These are phyloP conservation scores for Avena sativa DNA, from an alignment of 176 grass and related monocot genomes.

Conservation along the genomic window DNA sequence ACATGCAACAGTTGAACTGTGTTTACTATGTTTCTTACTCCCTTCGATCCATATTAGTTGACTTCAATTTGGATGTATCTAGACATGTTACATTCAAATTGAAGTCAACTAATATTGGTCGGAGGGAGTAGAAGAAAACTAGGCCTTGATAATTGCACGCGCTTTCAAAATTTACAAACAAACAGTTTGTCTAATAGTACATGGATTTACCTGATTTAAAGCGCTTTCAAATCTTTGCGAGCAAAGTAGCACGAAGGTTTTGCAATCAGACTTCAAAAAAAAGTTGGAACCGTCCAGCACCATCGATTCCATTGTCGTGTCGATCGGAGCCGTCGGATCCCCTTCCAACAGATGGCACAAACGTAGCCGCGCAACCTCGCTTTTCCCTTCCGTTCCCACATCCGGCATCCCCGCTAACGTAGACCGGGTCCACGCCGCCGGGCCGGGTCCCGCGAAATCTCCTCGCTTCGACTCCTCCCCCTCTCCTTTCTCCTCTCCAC, in stretches of 20 bases:
- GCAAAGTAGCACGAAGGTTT: no score
- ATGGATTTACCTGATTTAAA: no score
- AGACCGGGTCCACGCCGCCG: conserved; percentile 21
- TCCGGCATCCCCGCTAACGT: neutral
- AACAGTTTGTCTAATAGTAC: no score
- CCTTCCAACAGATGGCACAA: neutral
- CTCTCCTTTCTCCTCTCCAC: conserved; percentile 3
- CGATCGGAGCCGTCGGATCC: conserved; percentile 16
- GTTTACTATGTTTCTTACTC: no score
- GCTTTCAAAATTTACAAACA: no score
- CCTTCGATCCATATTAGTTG: no score
- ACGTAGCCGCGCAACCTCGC: conserved; percentile 1
- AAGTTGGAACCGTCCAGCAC: neutral
- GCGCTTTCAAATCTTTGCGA: neutral
- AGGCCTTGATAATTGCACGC: no score
- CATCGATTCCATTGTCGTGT: neutral
- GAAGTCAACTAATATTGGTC: no score
- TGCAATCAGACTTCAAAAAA: neutral
- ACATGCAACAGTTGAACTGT: no score
- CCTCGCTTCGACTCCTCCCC: conserved; percentile 11
- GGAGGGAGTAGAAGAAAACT: no score
- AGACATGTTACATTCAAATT: no score
- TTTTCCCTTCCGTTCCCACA: neutral
- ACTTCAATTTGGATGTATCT: no score
- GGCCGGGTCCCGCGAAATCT: conserved; percentile 57